A percentile compares a stretch with the other conserved stretches of the same genome.
These are phyloP conservation scores for Cutaneotrichosporon curvatum DNA, from an alignment of 1,284 basidiomycete genomes.

Conservation along the genomic window DNA sequence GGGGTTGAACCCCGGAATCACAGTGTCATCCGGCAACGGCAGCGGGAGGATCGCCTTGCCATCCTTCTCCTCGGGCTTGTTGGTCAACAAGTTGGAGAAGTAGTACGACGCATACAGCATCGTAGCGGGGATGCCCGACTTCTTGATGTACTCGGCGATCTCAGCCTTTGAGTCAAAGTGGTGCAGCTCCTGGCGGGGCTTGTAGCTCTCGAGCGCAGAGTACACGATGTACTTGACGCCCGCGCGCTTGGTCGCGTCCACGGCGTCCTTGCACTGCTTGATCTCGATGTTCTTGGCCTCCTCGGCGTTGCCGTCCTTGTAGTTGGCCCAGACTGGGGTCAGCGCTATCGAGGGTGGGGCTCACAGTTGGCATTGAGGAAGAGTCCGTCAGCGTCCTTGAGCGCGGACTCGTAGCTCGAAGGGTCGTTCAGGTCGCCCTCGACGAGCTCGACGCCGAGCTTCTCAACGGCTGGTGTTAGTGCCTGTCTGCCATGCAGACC, in stretches of 20 bases:
- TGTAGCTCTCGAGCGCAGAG: constrained; percentile 23
- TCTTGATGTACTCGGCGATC: constrained; percentile 25
- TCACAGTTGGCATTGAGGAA: constrained; percentile 29
- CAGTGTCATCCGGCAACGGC: constrained; percentile 25
- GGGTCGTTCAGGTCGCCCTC: constrained; percentile 19
- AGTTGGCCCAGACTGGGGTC: constrained; percentile 13
- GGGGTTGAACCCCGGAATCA: constrained; percentile 20
- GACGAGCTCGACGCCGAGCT: constrained; percentile 18
- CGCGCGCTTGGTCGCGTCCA: constrained; percentile 7
- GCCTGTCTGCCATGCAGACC: background rate
- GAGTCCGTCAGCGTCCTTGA: constrained; percentile 21
- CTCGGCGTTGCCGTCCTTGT: constrained; percentile 13
- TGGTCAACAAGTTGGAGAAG: constrained; percentile 9
- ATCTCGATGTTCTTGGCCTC: constrained; percentile 15
- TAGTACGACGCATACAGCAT: constrained; percentile 17
- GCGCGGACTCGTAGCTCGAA: constrained; percentile 13
- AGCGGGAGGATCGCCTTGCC: constrained; percentile 12
- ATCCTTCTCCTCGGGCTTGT: constrained; percentile 4
- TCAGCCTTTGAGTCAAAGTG: constrained; percentile 32
- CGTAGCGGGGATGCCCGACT: constrained; percentile 17
- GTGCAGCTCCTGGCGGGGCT: constrained; percentile 12
- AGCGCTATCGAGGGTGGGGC: background rate
- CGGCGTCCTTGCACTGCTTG: constrained; percentile 9
- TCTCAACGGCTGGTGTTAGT: constrained; percentile 11
- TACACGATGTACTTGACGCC: constrained; percentile 15